These are phyloP conservation scores for Termitomyces sp. DNA, from an alignment of 768 basidiomycete genomes.

Conservation along the genomic window DNA sequence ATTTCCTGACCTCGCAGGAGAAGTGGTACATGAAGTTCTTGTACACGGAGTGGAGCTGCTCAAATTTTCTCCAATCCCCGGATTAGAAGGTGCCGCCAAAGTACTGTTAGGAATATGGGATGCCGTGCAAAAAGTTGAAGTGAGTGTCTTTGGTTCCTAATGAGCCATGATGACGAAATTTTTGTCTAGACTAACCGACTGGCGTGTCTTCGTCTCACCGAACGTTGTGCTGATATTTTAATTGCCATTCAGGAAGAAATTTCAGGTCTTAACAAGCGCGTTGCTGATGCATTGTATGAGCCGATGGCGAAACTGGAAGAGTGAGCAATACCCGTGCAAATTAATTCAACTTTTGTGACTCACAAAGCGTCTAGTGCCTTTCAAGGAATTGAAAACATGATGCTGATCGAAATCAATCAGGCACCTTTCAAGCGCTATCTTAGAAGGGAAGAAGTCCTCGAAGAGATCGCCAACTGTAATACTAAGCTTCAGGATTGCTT, in stretches of 20 bases:
- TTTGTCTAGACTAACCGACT: conserved; percentile 53
- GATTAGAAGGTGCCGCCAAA: conserved; percentile 43
- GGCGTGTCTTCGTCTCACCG: conserved; percentile 64
- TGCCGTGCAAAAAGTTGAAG: conserved; percentile 51
- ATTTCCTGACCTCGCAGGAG: conserved; percentile 24
- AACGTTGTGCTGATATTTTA: conserved; percentile 65
- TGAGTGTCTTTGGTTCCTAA: conserved; percentile 23
- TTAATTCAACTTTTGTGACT: not conserved
- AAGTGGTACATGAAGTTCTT: conserved; percentile 31
- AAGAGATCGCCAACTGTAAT: conserved; percentile 48
- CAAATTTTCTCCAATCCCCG: conserved; percentile 43
- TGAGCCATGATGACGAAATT: not conserved
- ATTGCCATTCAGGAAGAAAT: conserved; percentile 56
- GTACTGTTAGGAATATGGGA: conserved; percentile 61
- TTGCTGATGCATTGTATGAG: conserved; percentile 37
- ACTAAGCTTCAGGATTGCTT: conserved; percentile 51
- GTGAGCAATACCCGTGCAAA: conserved; percentile 23
- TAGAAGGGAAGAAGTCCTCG: conserved; percentile 59
- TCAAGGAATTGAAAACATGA: conserved; percentile 36
- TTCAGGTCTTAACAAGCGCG: conserved; percentile 41
- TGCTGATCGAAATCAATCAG: conserved; percentile 51
- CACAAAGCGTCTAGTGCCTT: conserved; percentile 27
- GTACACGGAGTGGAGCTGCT: conserved; percentile 28
- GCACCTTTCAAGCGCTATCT: conserved; percentile 74
- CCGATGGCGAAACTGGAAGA: conserved; percentile 47